Percentiles rank a stretch among this genome's conserved stretches.
Conservation (phyloP, 257 asterid species). For the Eustoma russellianum region DNA sequence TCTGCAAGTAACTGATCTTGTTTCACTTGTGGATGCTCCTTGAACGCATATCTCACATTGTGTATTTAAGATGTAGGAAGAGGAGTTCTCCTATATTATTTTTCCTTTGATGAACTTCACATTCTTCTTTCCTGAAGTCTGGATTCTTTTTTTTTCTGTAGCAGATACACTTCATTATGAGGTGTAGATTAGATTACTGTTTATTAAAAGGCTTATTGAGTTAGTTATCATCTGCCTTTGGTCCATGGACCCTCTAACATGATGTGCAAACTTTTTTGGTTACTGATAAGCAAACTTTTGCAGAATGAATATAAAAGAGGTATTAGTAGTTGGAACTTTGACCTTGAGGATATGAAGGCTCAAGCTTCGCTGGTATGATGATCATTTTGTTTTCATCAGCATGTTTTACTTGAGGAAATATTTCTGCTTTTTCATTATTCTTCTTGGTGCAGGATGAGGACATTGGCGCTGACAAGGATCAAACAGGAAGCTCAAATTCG, state of each 20-base stretch:
- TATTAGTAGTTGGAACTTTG: conserved; percentile 62
- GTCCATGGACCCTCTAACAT: neutral
- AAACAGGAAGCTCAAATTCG: conserved; percentile 27
- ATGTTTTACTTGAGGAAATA: neutral
- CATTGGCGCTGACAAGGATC: conserved; percentile 47
- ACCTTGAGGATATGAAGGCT: conserved; percentile 59
- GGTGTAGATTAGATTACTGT: no score
- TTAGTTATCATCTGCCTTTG: neutral
- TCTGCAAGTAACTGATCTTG: no score
- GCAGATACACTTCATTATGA: no score
- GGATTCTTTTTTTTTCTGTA: no score
- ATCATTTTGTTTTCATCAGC: conserved; percentile 7
- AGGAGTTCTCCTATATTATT: no score
- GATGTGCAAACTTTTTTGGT: conserved; percentile 6
- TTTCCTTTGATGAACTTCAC: no score
- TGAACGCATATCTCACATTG: no score
- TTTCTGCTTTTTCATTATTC: neutral
- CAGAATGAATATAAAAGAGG: conserved; percentile 69
- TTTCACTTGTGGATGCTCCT: no score
- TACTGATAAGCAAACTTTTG: conserved; percentile 9
- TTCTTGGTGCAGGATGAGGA: conserved; percentile 19
- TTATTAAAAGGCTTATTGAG: no score
- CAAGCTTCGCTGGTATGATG: conserved; percentile 52
- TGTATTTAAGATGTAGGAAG: no score
- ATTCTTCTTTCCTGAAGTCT: no score